Evolutionary conservation across 2,329 filamentous ascomycete species (phyloP).

Genomic region (Colletotrichum somersetense): DNA sequence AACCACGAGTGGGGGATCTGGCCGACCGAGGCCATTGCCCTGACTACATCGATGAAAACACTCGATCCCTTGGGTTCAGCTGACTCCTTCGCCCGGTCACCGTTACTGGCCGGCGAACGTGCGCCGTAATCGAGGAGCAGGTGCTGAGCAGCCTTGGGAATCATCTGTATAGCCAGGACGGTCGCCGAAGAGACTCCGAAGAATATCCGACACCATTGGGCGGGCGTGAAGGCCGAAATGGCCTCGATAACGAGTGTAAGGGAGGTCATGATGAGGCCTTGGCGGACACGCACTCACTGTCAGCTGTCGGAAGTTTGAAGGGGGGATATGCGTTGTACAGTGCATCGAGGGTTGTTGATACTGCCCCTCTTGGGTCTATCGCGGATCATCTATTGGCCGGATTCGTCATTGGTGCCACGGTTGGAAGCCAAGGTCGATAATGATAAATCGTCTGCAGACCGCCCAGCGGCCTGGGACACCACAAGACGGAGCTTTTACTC

Average conservation of each 20-base stretch:
- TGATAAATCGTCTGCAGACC: neutral
- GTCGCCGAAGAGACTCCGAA: constrained; percentile 58
- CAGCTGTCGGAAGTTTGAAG: neutral
- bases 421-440: too few species aligned
- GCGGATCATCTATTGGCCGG: constrained; percentile 30
- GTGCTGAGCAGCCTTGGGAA: constrained; percentile 59
- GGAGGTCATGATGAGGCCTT: constrained; percentile 27
- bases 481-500: neutral
- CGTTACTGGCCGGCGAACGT: constrained; percentile 50
- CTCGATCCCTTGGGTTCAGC: constrained; percentile 17
- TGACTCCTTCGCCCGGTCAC: constrained; percentile 29
- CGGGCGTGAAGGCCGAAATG: constrained; percentile 22
- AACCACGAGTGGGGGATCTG: constrained; percentile 92
- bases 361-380: neutral
- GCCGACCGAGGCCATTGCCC: constrained; percentile 52
- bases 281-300: neutral
- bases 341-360: neutral
- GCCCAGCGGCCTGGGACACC: neutral
- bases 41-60: constrained; percentile 26
- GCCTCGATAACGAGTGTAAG: constrained; percentile 14
- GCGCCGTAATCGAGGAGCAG: constrained; percentile 66
- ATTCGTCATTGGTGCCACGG: too few species aligned
- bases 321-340: constrained; percentile 1
- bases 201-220: constrained; percentile 59
- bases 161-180: constrained; percentile 57